Evolutionary conservation across 352 stramenopile genomes (phyloP).

Genomic region (Bremia lactucae): DNA sequence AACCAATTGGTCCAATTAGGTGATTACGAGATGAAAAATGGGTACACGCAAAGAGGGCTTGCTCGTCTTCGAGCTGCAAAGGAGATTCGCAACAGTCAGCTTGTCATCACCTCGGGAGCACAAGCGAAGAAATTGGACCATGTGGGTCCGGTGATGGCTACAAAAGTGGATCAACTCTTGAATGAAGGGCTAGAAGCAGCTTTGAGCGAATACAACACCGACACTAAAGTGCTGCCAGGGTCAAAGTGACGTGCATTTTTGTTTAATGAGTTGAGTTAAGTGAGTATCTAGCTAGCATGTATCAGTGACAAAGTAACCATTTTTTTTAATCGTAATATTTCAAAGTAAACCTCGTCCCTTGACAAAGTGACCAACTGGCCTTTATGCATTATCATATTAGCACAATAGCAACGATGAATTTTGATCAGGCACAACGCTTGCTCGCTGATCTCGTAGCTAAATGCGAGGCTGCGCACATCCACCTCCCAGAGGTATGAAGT

Average conservation of each 20-base stretch:
- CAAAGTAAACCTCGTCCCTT: not conserved
- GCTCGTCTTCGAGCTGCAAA: conserved; percentile 51
- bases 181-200: conserved; percentile 33
- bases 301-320: no score
- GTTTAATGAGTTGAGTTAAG: conserved; percentile 7
- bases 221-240: conserved; percentile 11
- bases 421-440: conserved; percentile 46
- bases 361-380: not conserved
- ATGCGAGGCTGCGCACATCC: conserved; percentile 46
- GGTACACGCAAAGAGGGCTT: conserved; percentile 39
- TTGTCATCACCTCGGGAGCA: conserved; percentile 45
- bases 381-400: no score
- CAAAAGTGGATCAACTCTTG: conserved; percentile 53
- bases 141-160: conserved; percentile 33
- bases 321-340: no score
- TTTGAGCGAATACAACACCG: conserved; percentile 37
- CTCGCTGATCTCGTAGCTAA: conserved; percentile 49
- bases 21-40: conserved; percentile 39
- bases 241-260: conserved; percentile 7
- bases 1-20: conserved; percentile 46
- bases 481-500: conserved; percentile 34
- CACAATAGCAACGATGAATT: conserved; percentile 34
- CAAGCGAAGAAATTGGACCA: conserved; percentile 41
- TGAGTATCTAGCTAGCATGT: no score
- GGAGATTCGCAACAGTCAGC: conserved; percentile 27